Percentiles rank a stretch among this genome's conserved stretches.
phyloP scores from a whole-genome alignment of 352 stramenopile genomes.

The Pythium scleroteichum region DNA sequence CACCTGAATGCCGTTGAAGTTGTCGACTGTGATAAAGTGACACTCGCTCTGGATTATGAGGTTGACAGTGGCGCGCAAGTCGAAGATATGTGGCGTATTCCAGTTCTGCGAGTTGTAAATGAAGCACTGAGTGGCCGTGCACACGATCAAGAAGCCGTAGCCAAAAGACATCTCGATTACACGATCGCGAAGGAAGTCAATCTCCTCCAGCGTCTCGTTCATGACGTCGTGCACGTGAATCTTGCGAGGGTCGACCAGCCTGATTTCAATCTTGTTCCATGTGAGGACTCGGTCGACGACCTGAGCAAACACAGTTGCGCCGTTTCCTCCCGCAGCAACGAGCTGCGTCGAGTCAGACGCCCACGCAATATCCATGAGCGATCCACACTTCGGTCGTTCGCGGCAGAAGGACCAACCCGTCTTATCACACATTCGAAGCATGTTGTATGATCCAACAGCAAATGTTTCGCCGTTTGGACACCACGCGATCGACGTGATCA shows the following conservation, averaged over 20 bases:
- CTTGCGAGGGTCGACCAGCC: slow-evolving; percentile 80
- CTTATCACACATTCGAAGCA: slow-evolving; percentile 92
- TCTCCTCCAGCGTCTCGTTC: slow-evolving; percentile 89
- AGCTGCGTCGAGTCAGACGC: slow-evolving; percentile 91
- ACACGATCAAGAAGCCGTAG: slow-evolving; percentile 91
- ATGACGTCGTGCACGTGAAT: slow-evolving; percentile 89
- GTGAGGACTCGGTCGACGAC: slow-evolving; percentile 83
- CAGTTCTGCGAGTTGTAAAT: slow-evolving; percentile 92
- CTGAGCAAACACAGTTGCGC: slow-evolving; percentile 88
- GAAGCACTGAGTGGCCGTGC: slow-evolving; percentile 91
- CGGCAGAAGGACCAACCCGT: slow-evolving; percentile 91
- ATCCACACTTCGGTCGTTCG: slow-evolving; percentile 79
- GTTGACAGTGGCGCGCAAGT: slow-evolving; percentile 84
- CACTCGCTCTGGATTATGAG: slow-evolving; percentile 88
- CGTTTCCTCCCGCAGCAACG: slow-evolving; percentile 84
- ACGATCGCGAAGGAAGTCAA: slow-evolving; percentile 90
- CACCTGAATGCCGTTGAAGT: slow-evolving; percentile 86
- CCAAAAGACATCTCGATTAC: slow-evolving; percentile 93
- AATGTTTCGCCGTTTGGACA: slow-evolving; percentile 90
- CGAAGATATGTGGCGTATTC: slow-evolving; percentile 93
- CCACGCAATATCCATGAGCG: slow-evolving; percentile 89
- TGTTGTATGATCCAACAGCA: slow-evolving; percentile 91
- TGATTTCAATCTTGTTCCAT: slow-evolving; percentile 91
- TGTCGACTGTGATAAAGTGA: slow-evolving; percentile 91
- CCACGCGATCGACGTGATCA: slow-evolving; percentile 92